These are phyloP conservation scores for Trichoderma sp. DNA, from an alignment of 2,329 filamentous ascomycete genomes.

Conservation along the genomic window DNA sequence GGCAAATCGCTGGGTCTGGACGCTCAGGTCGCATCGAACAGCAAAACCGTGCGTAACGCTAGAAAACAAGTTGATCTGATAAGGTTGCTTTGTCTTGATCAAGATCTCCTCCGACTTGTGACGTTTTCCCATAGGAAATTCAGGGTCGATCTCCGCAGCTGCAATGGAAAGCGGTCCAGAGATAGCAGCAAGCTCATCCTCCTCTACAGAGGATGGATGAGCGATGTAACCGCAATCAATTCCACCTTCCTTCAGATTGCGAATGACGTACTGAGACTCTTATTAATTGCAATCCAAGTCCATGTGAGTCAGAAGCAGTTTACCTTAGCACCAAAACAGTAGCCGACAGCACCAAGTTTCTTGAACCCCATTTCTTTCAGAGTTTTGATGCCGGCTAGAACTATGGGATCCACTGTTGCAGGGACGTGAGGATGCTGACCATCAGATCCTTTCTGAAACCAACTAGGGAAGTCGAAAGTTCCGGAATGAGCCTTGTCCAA, in stretches of 20 bases:
- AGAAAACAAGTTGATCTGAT: constrained; percentile 75
- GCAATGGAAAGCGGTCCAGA: constrained; percentile 67
- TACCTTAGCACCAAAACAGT: constrained; percentile 74
- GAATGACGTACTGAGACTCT: constrained; percentile 56
- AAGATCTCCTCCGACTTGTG: constrained; percentile 65
- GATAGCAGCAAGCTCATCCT: constrained; percentile 64
- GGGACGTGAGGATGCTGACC: constrained; percentile 43
- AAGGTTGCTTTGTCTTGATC: constrained; percentile 52
- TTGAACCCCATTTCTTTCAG: constrained; percentile 55
- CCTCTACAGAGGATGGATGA: constrained; percentile 72
- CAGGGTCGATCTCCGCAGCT: constrained; percentile 60
- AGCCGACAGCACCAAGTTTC: constrained; percentile 64
- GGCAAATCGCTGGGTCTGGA: constrained; percentile 60
- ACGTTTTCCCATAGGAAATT: constrained; percentile 63
- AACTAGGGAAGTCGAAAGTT: constrained; percentile 30
- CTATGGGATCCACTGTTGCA: constrained; percentile 31
- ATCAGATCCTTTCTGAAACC: constrained; percentile 38
- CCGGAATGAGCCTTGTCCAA: constrained; percentile 37
- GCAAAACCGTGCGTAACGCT: constrained; percentile 73
- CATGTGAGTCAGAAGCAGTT: constrained; percentile 11
- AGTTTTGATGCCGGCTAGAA: constrained; percentile 44
- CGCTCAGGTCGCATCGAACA: constrained; percentile 61
- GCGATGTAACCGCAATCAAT: constrained; percentile 71
- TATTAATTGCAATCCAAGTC: too few relatives aligned
- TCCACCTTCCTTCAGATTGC: constrained; percentile 56